These are phyloP conservation scores for Aspergillus aculeatinus DNA, from an alignment of 2,329 filamentous ascomycete genomes.

Conservation along the genomic window DNA sequence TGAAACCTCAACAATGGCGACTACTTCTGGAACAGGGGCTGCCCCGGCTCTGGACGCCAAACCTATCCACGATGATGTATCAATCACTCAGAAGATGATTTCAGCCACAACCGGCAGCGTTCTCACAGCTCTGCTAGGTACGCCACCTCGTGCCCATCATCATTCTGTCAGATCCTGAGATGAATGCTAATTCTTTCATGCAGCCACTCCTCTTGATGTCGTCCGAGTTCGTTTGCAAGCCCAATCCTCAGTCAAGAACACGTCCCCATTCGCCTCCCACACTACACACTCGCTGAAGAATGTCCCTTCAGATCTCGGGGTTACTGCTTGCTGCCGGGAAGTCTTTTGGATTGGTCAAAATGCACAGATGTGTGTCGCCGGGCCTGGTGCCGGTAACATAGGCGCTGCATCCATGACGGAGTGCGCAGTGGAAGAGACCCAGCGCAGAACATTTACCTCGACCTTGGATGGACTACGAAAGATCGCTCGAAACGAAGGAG, in stretches of 20 bases:
- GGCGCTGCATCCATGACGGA: constrained; percentile 53
- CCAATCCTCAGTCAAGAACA: constrained; percentile 60
- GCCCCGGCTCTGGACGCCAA: constrained; percentile 19
- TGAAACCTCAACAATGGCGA: constrained; percentile 37
- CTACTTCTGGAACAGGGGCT: constrained; percentile 28
- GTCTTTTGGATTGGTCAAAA: constrained; percentile 95
- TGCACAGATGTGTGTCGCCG: constrained; percentile 76
- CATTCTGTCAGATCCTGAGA: neutral
- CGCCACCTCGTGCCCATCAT: constrained; percentile 25
- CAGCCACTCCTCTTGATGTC: constrained; percentile 93
- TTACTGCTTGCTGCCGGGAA: constrained; percentile 92
- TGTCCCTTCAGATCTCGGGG: constrained; percentile 80
- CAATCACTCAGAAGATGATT: constrained; percentile 86
- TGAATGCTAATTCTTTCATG: constrained; percentile 12
- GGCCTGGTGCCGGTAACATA: constrained; percentile 41
- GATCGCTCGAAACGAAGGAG: constrained; percentile 89
- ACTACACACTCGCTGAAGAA: constrained; percentile 57
- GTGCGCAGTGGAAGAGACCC: constrained; percentile 85
- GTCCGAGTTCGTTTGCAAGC: constrained; percentile 93
- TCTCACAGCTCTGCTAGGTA: constrained; percentile 84
- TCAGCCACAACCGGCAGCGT: constrained; percentile 90
- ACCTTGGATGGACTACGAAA: constrained; percentile 91
- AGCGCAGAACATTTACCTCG: constrained; percentile 79
- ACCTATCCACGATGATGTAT: constrained; percentile 56
- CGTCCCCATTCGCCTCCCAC: constrained; percentile 56